Evolutionary conservation across 2,329 filamentous ascomycete species (phyloP).

Genomic region (Aureobasidium sp.): DNA sequence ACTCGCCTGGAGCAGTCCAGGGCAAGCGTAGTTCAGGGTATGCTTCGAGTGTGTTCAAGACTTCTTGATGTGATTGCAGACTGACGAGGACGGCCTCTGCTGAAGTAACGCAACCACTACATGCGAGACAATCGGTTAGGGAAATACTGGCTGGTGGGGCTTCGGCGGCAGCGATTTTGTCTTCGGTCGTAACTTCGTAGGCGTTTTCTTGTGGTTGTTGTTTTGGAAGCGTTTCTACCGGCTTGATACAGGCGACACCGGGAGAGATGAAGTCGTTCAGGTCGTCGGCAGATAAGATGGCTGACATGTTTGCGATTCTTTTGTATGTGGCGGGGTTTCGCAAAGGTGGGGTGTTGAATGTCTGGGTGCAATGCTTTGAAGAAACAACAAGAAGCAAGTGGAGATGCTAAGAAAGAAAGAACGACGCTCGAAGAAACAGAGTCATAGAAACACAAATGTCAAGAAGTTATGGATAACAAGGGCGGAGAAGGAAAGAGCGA

Average conservation of each 20-base stretch:
- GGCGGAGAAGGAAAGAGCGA: neutral
- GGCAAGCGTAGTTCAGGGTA: constrained; percentile 37
- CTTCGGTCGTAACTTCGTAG: constrained; percentile 91
- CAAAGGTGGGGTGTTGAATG: neutral
- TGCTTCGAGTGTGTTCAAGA: constrained; percentile 72
- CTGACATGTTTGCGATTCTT: constrained; percentile 60
- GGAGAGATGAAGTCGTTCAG: constrained; percentile 99
- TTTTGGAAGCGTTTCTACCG: constrained; percentile 77
- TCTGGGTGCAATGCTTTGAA: neutral
- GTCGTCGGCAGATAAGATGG: constrained; percentile 93
- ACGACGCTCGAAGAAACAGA: neutral
- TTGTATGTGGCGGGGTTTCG: constrained; percentile 5
- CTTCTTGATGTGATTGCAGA: constrained; percentile 87
- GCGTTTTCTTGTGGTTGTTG: constrained; percentile 48
- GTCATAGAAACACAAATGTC: neutral
- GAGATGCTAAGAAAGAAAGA: neutral
- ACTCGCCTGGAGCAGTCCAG: constrained; percentile 20
- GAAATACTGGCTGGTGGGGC: constrained; percentile 81
- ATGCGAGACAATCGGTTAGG: constrained; percentile 92
- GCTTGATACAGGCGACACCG: constrained; percentile 96
- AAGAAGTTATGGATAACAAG: neutral
- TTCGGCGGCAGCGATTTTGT: constrained; percentile 52
- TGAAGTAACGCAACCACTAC: constrained; percentile 94
- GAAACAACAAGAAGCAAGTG: neutral
- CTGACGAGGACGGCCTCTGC: constrained; percentile 96